Evolutionary conservation across 495 filamentous ascomycete species (phyloP).

Genomic region (Paragyromitra xinjiangensis): DNA sequence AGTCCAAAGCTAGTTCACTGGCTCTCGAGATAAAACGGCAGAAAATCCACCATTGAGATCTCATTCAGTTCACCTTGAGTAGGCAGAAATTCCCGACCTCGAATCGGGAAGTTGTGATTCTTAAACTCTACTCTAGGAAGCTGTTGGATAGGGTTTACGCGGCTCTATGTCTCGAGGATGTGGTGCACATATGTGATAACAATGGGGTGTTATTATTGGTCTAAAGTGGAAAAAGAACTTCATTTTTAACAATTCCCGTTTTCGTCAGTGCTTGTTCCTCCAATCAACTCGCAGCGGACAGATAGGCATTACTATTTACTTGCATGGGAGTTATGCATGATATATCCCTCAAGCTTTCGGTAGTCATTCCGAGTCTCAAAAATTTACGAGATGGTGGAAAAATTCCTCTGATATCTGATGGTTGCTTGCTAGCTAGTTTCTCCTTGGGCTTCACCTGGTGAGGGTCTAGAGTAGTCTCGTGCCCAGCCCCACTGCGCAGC

Average conservation of each 20-base stretch:
- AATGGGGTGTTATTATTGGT: conserved; percentile 17
- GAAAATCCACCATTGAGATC: neutral
- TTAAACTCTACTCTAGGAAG: conserved; percentile 10
- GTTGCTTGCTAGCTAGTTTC: neutral
- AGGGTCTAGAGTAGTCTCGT: neutral
- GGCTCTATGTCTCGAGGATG: conserved; percentile 2
- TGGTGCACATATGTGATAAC: neutral
- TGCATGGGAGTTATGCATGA: neutral
- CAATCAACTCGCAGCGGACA: no score
- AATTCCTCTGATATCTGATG: neutral
- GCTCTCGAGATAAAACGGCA: neutral
- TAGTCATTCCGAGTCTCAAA: neutral
- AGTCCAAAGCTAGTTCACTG: neutral
- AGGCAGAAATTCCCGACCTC: conserved; percentile 18
- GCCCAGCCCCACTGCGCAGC: no score
- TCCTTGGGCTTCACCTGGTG: no score
- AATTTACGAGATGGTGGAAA: no score
- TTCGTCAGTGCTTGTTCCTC: neutral
- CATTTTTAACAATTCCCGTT: neutral
- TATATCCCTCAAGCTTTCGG: neutral
- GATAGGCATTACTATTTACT: neutral
- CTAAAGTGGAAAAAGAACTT: neutral
- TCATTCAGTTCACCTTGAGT: neutral
- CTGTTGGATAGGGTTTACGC: neutral
- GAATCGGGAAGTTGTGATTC: neutral